Base-by-base conservation (phyloP, 1,284 basidiomycete genomes). In the Ceratobasidium sp. region DNA sequence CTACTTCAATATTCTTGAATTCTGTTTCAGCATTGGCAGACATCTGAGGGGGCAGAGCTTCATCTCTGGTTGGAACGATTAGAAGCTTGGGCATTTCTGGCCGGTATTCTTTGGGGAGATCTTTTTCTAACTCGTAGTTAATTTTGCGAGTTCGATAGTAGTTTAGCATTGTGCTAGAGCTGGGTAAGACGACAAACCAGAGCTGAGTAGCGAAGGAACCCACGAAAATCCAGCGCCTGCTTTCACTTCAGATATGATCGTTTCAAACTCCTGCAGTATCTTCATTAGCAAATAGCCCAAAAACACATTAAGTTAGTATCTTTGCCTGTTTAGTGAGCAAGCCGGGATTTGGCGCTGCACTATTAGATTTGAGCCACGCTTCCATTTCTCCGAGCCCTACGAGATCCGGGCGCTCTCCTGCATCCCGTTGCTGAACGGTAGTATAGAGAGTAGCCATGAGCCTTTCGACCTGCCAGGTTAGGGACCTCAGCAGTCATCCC, bases 101-200 rank as follows among this genome's bases (percentile, higher is more conserved):
- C 1, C 61, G 46, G 21, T 65, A 58, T 2, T 72, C 61, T 41
- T 50, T 55, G 26, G 39, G 57, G 6, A 65, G 41, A 23, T 64
- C 61, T 50, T 72, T 64, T 14, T 72, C 61, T 30, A 72, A 39
- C 8, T 59, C 55, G 46, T 48, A 28, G 34, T 72, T 64, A n/a
- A 65, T 41, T 30, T 72, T 32, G 41, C 52, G 41, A 9, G 55
- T 65, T 21, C 48, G 50, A 26, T 72, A 72, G 53, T 64, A 59
- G 21, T 64, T 72, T 5, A 59, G 34, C 61, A 65, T 72, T 2
- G 69, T 57, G 3, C 69, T 39, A 39, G 14, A 6, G 8, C 6
- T 14, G 6, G 36, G 36, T 14, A 39, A 6, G 14, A 39, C 8
- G 6, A 6, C 6, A 39, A 39, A 39, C 8, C 8, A 6, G 36